Evolutionary conservation across 2,329 filamentous ascomycete species (phyloP).

Genomic region (Neocatenulostroma microsporum): DNA sequence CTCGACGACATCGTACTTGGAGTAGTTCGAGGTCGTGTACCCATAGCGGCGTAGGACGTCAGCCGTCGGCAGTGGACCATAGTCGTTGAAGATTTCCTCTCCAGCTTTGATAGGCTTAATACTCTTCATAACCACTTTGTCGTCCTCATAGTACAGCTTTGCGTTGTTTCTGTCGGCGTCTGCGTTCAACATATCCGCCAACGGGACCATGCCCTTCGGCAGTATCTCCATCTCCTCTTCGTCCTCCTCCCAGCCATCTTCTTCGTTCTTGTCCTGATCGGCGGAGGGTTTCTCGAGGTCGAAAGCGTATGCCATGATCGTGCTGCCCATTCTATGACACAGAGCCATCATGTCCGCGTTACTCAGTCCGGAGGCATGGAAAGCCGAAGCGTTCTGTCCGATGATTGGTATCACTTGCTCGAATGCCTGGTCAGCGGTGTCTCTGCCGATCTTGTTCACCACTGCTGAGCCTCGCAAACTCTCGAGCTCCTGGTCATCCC

Average conservation of each 20-base stretch:
- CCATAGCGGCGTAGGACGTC: constrained; percentile 80
- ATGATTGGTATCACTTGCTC: constrained; percentile 49
- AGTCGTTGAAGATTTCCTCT: constrained; percentile 81
- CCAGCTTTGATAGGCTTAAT: constrained; percentile 60
- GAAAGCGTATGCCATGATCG: constrained; percentile 90
- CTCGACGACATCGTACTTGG: constrained; percentile 75
- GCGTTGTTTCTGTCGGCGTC: constrained; percentile 77
- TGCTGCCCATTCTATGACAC: constrained; percentile 75
- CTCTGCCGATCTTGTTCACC: constrained; percentile 66
- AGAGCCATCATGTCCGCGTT: constrained; percentile 46
- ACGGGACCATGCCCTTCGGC: constrained; percentile 77
- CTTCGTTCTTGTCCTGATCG: constrained; percentile 51
- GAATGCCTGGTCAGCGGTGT: constrained; percentile 64
- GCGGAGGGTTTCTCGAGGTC: constrained; percentile 54
- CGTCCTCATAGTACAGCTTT: constrained; percentile 53
- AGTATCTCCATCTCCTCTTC: constrained; percentile 30
- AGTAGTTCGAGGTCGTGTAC: constrained; percentile 72
- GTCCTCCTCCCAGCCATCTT: constrained; percentile 38
- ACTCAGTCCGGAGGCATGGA: constrained; percentile 33
- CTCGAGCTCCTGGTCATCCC: constrained; percentile 61
- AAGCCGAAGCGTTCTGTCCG: constrained; percentile 30
- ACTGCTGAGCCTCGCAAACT: constrained; percentile 71
- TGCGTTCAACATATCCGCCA: constrained; percentile 85
- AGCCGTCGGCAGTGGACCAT: constrained; percentile 73
- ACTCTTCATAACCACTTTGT: constrained; percentile 60